Evolutionary conservation across 2,329 filamentous ascomycete genomes (phyloP), one percentile per base, ranked within the genome.

Genomic region (Fonsecaea pugnacius): DNA sequence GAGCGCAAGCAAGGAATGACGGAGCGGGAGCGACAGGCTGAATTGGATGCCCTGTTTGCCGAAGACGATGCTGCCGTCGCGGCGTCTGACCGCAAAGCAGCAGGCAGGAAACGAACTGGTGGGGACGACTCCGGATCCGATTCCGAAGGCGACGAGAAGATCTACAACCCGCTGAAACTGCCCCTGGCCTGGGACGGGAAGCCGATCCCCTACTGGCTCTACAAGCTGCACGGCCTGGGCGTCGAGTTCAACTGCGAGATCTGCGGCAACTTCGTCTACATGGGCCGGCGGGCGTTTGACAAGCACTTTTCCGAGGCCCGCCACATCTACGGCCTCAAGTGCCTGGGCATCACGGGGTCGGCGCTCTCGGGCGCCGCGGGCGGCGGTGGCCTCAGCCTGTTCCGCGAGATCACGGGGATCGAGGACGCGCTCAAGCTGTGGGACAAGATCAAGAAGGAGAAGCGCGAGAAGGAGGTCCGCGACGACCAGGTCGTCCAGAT

Each of bases 251-350:
- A 90, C 0, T 99, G 95, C 81, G 94, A 99, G 76, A 91, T 99
- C 62, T 99, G 95, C 74, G 95, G 95, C 62, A 98, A 98, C 78
- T 97, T 92, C 73, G 92, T 97, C n/a, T 98, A 98, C 80, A 97
- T 96, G 90, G 95, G 95, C 16, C 86, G 95, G 27, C 87, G 95
- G 56, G 93, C 93, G 1, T 99, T 97, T 72, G 95, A 99, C 75
- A 99, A 99, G 82, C 95, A 99, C 77, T 99, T 99, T 80, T 96
- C 93, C 70, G 95, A 99, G 77, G 88, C 91, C 8, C 84, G 92
- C 59, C 95, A 99, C 75, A 90, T 98, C 55, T 95, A 96, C 74
- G 95, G 95, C 0, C 80, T 99, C 70, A 95, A 96, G 77, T 96
- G 94, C 74, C 80, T 99, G 57, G 96, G 96, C 21, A 95, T 99